Conservation (phyloP, 257 asterid genomes). For the Solanum medicagineum region DNA sequence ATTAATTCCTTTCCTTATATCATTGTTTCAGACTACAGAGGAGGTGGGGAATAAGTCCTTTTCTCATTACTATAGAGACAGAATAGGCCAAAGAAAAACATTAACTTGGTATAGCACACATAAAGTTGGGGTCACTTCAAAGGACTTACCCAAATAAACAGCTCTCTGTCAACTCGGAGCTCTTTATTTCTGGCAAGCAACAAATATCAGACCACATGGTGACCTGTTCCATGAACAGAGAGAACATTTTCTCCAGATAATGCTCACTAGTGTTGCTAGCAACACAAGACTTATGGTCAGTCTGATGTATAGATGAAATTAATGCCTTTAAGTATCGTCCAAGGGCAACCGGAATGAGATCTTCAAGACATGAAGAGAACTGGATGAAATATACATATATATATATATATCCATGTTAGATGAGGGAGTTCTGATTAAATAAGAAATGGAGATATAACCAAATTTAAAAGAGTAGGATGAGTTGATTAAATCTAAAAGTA, state of each 20-base stretch:
- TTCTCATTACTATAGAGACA: neutral
- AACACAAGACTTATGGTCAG: constrained; percentile 22
- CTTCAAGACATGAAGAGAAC: constrained; percentile 97
- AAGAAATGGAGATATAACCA: neutral
- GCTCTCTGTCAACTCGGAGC: constrained; percentile 69
- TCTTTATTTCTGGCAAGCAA: constrained; percentile 68
- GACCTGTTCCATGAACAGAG: constrained; percentile 77
- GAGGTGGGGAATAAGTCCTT: neutral
- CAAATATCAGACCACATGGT: constrained; percentile 83
- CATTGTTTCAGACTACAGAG: neutral
- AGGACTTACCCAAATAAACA: constrained; percentile 56
- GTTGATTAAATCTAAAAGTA: neutral
- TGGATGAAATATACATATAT: constrained; percentile 16
- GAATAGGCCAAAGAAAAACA: neutral
- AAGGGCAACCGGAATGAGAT: constrained; percentile 80
- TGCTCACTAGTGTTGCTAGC: constrained; percentile 36
- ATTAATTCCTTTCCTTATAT: neutral
- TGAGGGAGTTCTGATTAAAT: neutral
- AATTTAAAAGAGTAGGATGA: neutral
- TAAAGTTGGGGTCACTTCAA: neutral
- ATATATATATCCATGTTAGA: neutral
- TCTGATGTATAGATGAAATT: constrained; percentile 34
- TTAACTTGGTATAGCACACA: neutral
- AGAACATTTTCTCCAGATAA: constrained; percentile 77
- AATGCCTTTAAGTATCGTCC: constrained; percentile 82